Evolutionary conservation across 805 yeast species (phyloP), one percentile per base, ranked within the genome.

Genomic region (Maudiozyma pseudohumilis): DNA sequence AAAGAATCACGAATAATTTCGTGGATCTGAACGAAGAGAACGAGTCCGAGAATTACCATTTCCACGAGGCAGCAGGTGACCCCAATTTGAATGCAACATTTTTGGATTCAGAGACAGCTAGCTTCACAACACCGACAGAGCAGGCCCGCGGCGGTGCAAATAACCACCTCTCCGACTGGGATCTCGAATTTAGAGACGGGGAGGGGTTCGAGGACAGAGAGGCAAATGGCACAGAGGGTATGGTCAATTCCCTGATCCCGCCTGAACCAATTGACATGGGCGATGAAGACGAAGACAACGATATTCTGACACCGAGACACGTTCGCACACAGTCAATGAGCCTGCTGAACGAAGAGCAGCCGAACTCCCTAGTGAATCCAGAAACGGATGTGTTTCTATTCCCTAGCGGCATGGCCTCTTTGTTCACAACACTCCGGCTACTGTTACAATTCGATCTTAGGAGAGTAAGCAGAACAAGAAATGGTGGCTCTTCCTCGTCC

Each of bases 391-490:
- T 92, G 1, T 87, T 73, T 53, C 66, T 94, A 34, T 87, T 72
- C 51, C 92, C 96, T 11, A 69, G 88, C 4, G 98, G 98, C 13
- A 92, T 92, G 96, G 80, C 95, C 2, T 69, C 95, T 1, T 82
- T 92, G 28, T 92, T 80, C 66, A 70, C 75, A 39, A 83, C 95
- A 1, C 95, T 89, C 55, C 70, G 74, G 41, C 66, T 75, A 7
- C 46, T 74, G 15, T 53, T 75, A 38, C 49, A 63, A 24, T 39
- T 51, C 9, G 64, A 60, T 38, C 36, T 52, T 44, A 55, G 63
- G 43, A 36, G 68, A 59, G 53, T 58, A 38, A 39, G 39, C 20
- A 45, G 58, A 23, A 43, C 57, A 16, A 43, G 54, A 36, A 32
- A 9, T 9, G 15, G 16, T 31, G 25, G 32, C 20, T 29, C 17